Percentiles rank a stretch among this genome's conserved stretches.
phyloP scores from a whole-genome alignment of 306 rosid genomes.

The Prunus salicina region DNA sequence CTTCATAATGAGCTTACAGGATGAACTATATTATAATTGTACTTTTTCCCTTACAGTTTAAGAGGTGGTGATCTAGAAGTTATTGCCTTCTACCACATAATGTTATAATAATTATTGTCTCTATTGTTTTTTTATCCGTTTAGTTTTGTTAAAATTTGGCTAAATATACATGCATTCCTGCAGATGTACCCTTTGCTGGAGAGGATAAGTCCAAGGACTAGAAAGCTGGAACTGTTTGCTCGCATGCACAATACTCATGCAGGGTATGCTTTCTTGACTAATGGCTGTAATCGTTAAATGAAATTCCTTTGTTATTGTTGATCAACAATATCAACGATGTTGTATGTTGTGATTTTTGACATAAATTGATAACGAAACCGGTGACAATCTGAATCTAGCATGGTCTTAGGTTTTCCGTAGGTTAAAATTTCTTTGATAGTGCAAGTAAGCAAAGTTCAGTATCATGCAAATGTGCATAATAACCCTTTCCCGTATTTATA shows the following conservation, averaged over 20 bases:
- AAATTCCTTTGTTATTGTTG: constrained; percentile 4
- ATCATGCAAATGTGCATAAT: too few species aligned
- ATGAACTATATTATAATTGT: background rate
- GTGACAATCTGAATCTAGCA: background rate
- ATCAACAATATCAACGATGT: background rate
- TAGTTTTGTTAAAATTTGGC: constrained; percentile 7
- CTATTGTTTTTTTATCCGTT: background rate
- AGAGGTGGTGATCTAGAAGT: background rate
- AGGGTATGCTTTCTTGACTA: constrained; percentile 56
- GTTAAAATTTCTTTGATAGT: background rate
- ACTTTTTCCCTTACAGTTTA: background rate
- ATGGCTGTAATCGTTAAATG: background rate
- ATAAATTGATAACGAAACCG: background rate
- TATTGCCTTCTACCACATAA: constrained; percentile 12
- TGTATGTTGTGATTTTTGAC: background rate
- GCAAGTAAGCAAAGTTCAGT: too few species aligned
- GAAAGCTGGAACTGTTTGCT: constrained; percentile 94
- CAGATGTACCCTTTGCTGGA: constrained; percentile 98
- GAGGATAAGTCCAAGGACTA: constrained; percentile 97
- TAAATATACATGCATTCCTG: constrained; percentile 16
- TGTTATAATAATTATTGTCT: background rate
- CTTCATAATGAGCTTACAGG: background rate
- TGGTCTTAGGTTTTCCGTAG: background rate
- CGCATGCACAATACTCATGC: constrained; percentile 99
- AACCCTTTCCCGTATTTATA: too few species aligned